A percentile compares a stretch with the other conserved stretches of the same genome.
Evolutionary conservation across 306 rosid genomes (phyloP).

Genomic region (Medicago ruthenica): DNA sequence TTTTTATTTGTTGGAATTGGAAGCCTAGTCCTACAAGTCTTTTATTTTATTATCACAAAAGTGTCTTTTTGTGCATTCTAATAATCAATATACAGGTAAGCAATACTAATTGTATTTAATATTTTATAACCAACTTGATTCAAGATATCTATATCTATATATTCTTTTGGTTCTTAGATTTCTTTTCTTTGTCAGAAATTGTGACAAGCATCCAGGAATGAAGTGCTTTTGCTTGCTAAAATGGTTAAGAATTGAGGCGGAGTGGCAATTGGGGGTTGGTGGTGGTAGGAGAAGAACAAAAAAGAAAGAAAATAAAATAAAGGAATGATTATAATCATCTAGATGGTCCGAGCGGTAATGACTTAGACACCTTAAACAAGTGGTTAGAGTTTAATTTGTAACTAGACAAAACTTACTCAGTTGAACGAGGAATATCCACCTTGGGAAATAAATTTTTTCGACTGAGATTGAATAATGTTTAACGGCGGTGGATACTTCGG

Average conservation of each 20-base stretch:
- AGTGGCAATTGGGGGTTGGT: slow-evolving; percentile 46
- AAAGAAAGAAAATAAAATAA: background rate
- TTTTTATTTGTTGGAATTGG: background rate
- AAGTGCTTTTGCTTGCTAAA: slow-evolving; percentile 61
- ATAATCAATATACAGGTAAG: slow-evolving; percentile 49
- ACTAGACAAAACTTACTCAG: background rate
- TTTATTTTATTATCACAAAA: background rate
- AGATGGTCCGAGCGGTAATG: background rate
- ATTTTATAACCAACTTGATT: slow-evolving; percentile 47
- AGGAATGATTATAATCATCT: background rate
- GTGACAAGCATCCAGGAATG: slow-evolving; percentile 78
- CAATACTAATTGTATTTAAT: slow-evolving; percentile 48
- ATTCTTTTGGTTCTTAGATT: slow-evolving; percentile 47
- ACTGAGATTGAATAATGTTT: background rate
- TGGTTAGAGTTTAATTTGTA: too few relatives aligned
- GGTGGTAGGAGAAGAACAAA: slow-evolving; percentile 44
- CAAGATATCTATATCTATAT: slow-evolving; percentile 38
- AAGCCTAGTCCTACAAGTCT: slow-evolving; percentile 20
- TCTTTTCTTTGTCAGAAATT: slow-evolving; percentile 50
- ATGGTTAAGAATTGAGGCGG: slow-evolving; percentile 41
- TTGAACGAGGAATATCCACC: too few relatives aligned
- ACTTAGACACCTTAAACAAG: too few relatives aligned
- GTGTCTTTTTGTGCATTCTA: slow-evolving; percentile 5
- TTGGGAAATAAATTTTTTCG: too few relatives aligned
- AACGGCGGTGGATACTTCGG: background rate